A percentile compares a stretch with the other conserved stretches of the same genome.
Evolutionary conservation across 441 rosid genomes (phyloP).

Genomic region (Adansonia gregorii): DNA sequence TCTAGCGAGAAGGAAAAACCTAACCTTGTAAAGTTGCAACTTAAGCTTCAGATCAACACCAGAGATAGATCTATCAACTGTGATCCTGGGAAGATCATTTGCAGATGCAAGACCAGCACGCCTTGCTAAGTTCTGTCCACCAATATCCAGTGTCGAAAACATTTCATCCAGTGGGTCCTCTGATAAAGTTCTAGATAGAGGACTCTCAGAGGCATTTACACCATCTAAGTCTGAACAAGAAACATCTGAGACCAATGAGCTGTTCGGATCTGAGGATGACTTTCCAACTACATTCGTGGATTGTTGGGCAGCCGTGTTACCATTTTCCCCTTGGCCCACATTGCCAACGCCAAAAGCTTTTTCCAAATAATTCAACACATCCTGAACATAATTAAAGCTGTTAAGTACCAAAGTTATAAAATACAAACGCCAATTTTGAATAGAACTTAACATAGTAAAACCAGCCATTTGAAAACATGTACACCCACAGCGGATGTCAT

Average conservation of each 20-base stretch:
- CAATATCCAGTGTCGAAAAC: conserved; percentile 63
- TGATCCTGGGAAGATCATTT: conserved; percentile 61
- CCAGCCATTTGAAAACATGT: neutral
- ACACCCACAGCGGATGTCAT: conserved; percentile 3
- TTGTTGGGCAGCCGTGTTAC: conserved; percentile 58
- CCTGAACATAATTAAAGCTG: conserved; percentile 50
- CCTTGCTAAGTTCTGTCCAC: conserved; percentile 65
- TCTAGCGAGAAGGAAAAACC: conserved; percentile 80
- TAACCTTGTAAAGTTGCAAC: conserved; percentile 92
- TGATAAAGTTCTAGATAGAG: conserved; percentile 70
- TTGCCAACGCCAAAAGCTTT: conserved; percentile 67
- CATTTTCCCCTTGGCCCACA: conserved; percentile 70
- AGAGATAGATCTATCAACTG: conserved; percentile 57
- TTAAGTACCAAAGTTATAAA: conserved; percentile 11
- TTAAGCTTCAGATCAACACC: conserved; percentile 80
- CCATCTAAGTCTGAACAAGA: conserved; percentile 60
- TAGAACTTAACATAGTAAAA: neutral
- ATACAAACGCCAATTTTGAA: neutral
- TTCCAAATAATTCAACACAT: conserved; percentile 71
- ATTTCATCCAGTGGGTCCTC: conserved; percentile 84
- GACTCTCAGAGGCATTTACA: conserved; percentile 61
- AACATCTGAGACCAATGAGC: conserved; percentile 57
- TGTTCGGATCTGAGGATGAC: conserved; percentile 60
- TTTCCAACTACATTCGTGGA: conserved; percentile 62
- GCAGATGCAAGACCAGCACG: conserved; percentile 55